These are phyloP conservation scores for Panaeolus cyanescens DNA, from an alignment of 768 basidiomycete species.

Conservation along the genomic window DNA sequence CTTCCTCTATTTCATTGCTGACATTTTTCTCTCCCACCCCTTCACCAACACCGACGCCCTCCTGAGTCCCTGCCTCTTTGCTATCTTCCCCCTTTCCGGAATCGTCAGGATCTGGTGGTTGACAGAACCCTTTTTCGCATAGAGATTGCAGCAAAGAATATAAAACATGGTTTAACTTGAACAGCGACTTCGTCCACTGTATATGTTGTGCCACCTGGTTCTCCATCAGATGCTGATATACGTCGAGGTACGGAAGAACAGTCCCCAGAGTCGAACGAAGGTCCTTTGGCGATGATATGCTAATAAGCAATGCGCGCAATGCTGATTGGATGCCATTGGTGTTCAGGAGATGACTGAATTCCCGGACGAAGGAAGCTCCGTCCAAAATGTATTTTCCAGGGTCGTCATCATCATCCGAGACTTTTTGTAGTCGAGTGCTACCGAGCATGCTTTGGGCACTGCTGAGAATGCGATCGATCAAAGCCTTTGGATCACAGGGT, in stretches of 20 bases:
- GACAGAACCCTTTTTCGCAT: constrained; percentile 89
- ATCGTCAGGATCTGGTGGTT: constrained; percentile 74
- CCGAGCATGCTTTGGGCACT: constrained; percentile 62
- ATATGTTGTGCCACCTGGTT: constrained; percentile 58
- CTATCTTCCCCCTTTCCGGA: constrained; percentile 49
- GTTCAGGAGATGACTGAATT: constrained; percentile 50
- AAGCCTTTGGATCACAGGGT: constrained; percentile 3
- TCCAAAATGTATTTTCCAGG: constrained; percentile 55
- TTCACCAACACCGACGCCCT: constrained; percentile 86
- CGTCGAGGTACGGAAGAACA: constrained; percentile 75
- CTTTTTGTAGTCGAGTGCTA: constrained; percentile 29
- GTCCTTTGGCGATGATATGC: constrained; percentile 35
- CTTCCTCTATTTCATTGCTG: constrained; percentile 93
- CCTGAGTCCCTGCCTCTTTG: constrained; percentile 39
- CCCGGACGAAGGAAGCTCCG: constrained; percentile 43
- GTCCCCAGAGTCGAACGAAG: constrained; percentile 40
- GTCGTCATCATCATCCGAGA: constrained; percentile 25
- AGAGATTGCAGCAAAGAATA: constrained; percentile 74
- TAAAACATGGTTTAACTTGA: constrained; percentile 84
- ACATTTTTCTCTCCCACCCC: constrained; percentile 86
- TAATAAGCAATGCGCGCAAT: constrained; percentile 39
- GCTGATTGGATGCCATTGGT: constrained; percentile 42
- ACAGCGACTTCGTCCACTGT: constrained; percentile 72
- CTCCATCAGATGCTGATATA: constrained; percentile 58
- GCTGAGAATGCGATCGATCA: constrained; percentile 68